Base-by-base conservation (phyloP, 805 yeast genomes). In the Pichia insulana region DNA sequence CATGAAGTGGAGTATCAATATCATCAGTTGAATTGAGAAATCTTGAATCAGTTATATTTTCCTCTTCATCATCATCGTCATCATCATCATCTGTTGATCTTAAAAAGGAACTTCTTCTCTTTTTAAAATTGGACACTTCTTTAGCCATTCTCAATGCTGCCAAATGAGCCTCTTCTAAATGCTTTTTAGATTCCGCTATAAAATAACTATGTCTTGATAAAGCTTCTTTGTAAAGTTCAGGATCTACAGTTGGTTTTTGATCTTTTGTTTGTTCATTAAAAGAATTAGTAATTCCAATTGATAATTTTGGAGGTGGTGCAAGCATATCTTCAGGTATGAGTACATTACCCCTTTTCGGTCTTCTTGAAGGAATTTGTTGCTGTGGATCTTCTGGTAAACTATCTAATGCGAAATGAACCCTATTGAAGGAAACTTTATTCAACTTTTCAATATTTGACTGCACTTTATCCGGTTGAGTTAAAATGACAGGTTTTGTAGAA, bases 121-220 rank as follows among this genome's bases (percentile, higher is more conserved):
- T 58, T 48, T 63, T 76, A 53, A 65, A 77, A 31, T 61, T 63
- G 1, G 68, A 50, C 10, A 82, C 85, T 61, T 83, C 92, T 37
- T 66, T 65, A 0, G 88, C 88, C 34, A 81, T 74, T 54, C 83
- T 65, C 49, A 74, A 72, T 1, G 90, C 94, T 3, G 85, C 75
- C 27, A 67, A 56, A 59, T 83, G 86, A 0, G 92, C 90, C 54
- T 83, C 90, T 39, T 75, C 73, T 2, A 87, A 86, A 61, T 82
- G 90, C 46, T 74, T 78, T 26, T 73, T 76, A 1, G 89, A 76
- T 54, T 82, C 88, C 20, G 70, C 58, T 16, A 73, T 51, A 1
- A 81, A 76, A 39, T 65, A 56, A 31, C 62, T 68, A 47, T 80
- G 83, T 16, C 75, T 68, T 19, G 78, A 83, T n/a, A 74, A 52